phyloP scores from a whole-genome alignment of 768 basidiomycete species.

The Hortiboletus campestris region DNA sequence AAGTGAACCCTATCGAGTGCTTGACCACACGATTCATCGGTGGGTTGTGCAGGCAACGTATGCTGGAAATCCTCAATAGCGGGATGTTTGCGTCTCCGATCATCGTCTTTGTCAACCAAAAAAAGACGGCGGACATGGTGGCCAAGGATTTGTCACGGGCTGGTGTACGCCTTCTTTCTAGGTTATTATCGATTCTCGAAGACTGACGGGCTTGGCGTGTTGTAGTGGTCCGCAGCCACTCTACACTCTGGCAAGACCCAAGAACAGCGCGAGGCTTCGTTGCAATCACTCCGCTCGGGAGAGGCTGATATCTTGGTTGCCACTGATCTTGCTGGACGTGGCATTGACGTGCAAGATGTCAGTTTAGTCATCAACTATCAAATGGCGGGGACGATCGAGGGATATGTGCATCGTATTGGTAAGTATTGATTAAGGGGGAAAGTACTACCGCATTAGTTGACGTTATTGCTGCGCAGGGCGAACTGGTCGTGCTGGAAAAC shows the following conservation, averaged over 20 bases:
- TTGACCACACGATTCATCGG: slow-evolving; percentile 5
- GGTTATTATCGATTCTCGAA: not conserved
- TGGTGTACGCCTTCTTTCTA: slow-evolving; percentile 55
- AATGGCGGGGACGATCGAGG: slow-evolving; percentile 96
- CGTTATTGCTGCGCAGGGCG: slow-evolving; percentile 56
- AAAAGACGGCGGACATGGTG: slow-evolving; percentile 98
- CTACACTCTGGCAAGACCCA: slow-evolving; percentile 98
- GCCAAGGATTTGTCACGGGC: slow-evolving; percentile 90
- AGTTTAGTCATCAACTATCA: slow-evolving; percentile 96
- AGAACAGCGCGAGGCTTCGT: slow-evolving; percentile 91
- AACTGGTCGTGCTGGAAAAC: slow-evolving; percentile 97
- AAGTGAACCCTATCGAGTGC: slow-evolving; percentile 28
- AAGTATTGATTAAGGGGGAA: slow-evolving; percentile 22
- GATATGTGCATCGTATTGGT: slow-evolving; percentile 98
- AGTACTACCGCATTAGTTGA: too few relatives aligned
- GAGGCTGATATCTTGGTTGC: slow-evolving; percentile 90
- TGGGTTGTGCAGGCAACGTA: slow-evolving; percentile 53
- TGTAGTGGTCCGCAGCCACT: slow-evolving; percentile 85
- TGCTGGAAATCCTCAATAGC: slow-evolving; percentile 92
- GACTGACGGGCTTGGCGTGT: slow-evolving; percentile 5
- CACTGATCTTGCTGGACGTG: slow-evolving; percentile 96
- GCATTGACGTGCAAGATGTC: slow-evolving; percentile 98
- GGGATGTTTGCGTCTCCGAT: slow-evolving; percentile 84
- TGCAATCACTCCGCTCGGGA: slow-evolving; percentile 83
- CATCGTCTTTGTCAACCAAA: slow-evolving; percentile 99